Percentiles rank a stretch among this genome's conserved stretches.
These are phyloP conservation scores for Yamadazyma songkhlaensis DNA, from an alignment of 1,139 yeast species.

Conservation along the genomic window DNA sequence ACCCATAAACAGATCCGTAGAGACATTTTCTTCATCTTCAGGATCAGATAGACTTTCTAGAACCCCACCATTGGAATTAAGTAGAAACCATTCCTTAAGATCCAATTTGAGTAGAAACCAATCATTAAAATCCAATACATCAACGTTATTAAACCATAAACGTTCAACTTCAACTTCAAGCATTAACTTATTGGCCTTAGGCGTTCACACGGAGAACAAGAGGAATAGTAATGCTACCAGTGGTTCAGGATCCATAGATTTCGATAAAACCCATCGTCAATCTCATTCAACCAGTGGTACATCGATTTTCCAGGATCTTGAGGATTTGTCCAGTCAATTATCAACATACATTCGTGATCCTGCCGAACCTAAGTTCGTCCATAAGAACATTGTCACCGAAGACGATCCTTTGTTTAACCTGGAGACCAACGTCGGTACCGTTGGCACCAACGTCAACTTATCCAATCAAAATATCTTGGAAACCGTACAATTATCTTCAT, in stretches of 20 bases:
- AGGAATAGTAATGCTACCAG: constrained; percentile 11
- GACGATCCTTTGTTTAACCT: constrained; percentile 10
- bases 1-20: constrained; percentile 32
- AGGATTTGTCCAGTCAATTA: constrained; percentile 30
- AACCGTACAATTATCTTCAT: constrained; percentile 7
- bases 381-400: constrained; percentile 13
- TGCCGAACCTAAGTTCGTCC: constrained; percentile 13
- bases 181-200: constrained; percentile 4
- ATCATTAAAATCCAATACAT: constrained; percentile 11
- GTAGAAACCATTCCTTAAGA: constrained; percentile 14
- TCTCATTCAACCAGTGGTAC: constrained; percentile 28
- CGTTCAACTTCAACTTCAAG: constrained; percentile 3
- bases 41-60: constrained; percentile 14
- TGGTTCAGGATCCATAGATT: constrained; percentile 10
- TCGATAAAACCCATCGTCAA: constrained; percentile 14
- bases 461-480: constrained; percentile 11
- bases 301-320: constrained; percentile 28
- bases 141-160: constrained; percentile 3
- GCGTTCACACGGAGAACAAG: constrained; percentile 2
- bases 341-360: constrained; percentile 18
- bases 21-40: constrained; percentile 21
- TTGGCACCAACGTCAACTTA: constrained; percentile 3
- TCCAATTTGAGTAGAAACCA: constrained; percentile 14
- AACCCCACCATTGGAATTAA: constrained; percentile 15
- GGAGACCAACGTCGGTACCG: too few species aligned